phyloP scores from a whole-genome alignment of 2,329 filamentous ascomycete genomes.

The Volutella citrinella region DNA sequence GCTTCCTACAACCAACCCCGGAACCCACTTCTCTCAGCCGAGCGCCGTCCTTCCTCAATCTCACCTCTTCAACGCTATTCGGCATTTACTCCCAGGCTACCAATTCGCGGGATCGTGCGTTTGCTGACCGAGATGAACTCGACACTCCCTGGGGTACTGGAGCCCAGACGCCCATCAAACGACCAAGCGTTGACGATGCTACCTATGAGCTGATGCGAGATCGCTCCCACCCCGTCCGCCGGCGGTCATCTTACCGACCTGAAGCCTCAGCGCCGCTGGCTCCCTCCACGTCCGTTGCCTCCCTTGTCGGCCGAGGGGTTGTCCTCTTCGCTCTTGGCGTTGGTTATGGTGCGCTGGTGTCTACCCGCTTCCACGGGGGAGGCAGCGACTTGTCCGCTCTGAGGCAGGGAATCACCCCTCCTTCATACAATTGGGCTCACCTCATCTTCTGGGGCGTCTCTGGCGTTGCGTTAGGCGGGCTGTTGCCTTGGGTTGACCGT shows the following conservation, averaged over 20 bases:
- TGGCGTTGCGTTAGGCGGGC: slow-evolving; percentile 72
- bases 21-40: slow-evolving; percentile 51
- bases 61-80: slow-evolving; percentile 84
- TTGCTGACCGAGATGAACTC: slow-evolving; percentile 47
- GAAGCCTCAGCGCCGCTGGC: slow-evolving; percentile 23
- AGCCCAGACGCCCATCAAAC: slow-evolving; percentile 61
- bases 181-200: slow-evolving; percentile 41
- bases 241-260: slow-evolving; percentile 34
- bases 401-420: too few relatives aligned
- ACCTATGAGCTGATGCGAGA: slow-evolving; percentile 44
- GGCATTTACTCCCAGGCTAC: slow-evolving; percentile 81
- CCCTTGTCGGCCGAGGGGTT: slow-evolving; percentile 53
- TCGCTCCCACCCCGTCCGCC: slow-evolving; percentile 32
- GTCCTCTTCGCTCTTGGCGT: slow-evolving; percentile 78
- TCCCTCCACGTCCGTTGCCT: slow-evolving; percentile 35
- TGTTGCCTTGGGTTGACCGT: slow-evolving; percentile 81
- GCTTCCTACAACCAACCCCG: slow-evolving; percentile 37
- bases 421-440: slow-evolving; percentile 65
- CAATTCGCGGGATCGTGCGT: slow-evolving; percentile 49
- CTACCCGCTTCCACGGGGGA: slow-evolving; percentile 69
- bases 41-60: slow-evolving; percentile 76
- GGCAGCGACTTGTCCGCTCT: slow-evolving; percentile 45
- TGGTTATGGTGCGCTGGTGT: slow-evolving; percentile 78
- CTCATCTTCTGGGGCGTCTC: slow-evolving; percentile 77
- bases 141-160: slow-evolving; percentile 78